Percentiles rank a stretch among this genome's conserved stretches.
phyloP scores from a whole-genome alignment of 495 filamentous ascomycete species.

The Penicillium coffeae region DNA sequence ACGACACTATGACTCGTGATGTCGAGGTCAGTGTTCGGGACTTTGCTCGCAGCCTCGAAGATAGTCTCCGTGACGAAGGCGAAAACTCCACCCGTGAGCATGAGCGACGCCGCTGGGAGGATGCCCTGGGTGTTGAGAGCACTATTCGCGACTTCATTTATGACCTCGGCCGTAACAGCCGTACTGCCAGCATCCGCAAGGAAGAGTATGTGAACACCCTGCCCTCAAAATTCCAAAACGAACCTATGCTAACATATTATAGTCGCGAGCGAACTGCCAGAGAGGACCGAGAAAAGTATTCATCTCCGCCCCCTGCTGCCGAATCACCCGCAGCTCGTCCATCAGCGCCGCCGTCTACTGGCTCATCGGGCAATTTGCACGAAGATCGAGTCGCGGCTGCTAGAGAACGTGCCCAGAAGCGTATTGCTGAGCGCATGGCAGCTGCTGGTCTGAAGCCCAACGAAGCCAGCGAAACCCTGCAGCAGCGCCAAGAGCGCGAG shows the following conservation, averaged over 20 bases:
- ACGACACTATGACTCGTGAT: conserved; percentile 92
- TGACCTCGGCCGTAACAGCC: conserved; percentile 80
- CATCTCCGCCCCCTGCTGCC: conserved; percentile 15
- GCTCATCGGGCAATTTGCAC: conserved; percentile 63
- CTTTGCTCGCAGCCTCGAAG: conserved; percentile 77
- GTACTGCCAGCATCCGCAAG: conserved; percentile 66
- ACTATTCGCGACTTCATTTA: conserved; percentile 97
- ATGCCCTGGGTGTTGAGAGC: conserved; percentile 93
- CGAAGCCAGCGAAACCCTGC: conserved; percentile 67
- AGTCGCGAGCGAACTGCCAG: conserved; percentile 24
- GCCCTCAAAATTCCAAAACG: background rate
- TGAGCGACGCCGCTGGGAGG: conserved; percentile 92
- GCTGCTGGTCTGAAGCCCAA: conserved; percentile 81
- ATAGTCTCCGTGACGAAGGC: conserved; percentile 78
- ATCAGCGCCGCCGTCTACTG: conserved; percentile 39
- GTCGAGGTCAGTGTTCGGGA: conserved; percentile 97
- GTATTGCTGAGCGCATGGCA: conserved; percentile 96
- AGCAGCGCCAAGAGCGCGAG: conserved; percentile 85
- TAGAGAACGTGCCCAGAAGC: conserved; percentile 92
- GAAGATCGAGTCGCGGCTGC: conserved; percentile 95
- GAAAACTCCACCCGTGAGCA: conserved; percentile 71
- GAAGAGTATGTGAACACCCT: conserved; percentile 56
- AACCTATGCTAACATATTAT: conserved; percentile 13
- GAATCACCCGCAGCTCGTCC: conserved; percentile 31
- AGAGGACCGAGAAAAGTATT: conserved; percentile 21